A percentile compares a stretch with the other conserved stretches of the same genome.
Conservation (phyloP, 176 grass and related monocot species). For the Triticum turgidum region DNA sequence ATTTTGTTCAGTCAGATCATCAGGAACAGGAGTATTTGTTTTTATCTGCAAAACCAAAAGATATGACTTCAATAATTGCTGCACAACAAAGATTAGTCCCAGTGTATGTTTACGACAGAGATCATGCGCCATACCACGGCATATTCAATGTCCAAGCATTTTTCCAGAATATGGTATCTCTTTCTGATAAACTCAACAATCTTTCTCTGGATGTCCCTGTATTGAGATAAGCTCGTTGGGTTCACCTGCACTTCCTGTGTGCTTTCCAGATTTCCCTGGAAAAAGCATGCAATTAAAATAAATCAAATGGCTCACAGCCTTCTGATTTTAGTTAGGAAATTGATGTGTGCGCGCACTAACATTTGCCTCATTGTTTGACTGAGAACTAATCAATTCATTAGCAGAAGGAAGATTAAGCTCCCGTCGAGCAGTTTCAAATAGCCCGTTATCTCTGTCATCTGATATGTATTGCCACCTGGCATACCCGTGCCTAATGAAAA, state of each 20-base stretch:
- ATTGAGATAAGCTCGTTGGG: constrained; percentile 51
- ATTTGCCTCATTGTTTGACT: constrained; percentile 51
- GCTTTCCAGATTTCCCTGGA: constrained; percentile 74
- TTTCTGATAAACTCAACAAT: constrained; percentile 92
- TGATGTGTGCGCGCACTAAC: constrained; percentile 40
- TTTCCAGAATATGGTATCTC: constrained; percentile 90
- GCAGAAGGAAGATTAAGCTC: constrained; percentile 72
- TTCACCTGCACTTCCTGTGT: constrained; percentile 45
- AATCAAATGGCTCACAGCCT: constrained; percentile 2
- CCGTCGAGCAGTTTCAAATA: constrained; percentile 73
- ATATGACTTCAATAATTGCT: not conserved
- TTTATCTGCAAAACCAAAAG: constrained; percentile 46
- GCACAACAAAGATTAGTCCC: not conserved
- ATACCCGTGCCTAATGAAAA: constrained; percentile 78
- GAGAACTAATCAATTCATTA: constrained; percentile 52
- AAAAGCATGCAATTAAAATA: constrained; percentile 15
- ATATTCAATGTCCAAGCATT: constrained; percentile 85
- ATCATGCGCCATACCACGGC: constrained; percentile 57
- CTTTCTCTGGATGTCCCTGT: constrained; percentile 85
- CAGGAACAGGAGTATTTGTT: constrained; percentile 66
- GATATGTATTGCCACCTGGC: constrained; percentile 95
- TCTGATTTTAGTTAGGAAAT: constrained; percentile 9
- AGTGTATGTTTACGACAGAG: constrained; percentile 26
- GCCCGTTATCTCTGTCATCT: constrained; percentile 75
- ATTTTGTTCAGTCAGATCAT: constrained; percentile 59